Base-by-base conservation (phyloP, 1,284 basidiomycete species). In the Amylostereum chailletii region DNA sequence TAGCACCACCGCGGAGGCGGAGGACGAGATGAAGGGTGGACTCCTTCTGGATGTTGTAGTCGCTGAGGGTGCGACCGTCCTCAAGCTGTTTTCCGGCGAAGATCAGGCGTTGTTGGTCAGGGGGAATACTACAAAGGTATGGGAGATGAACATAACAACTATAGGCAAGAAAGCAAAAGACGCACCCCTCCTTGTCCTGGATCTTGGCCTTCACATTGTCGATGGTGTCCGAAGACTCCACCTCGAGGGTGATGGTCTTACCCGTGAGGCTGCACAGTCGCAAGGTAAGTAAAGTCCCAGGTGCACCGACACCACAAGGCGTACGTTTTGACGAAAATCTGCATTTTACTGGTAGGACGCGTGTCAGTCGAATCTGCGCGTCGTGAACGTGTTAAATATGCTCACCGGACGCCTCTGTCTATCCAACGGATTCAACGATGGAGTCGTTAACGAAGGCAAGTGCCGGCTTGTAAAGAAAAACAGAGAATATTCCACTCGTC, bases 71-170 rank as follows among this genome's bases (percentile, higher is more conserved):
- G 66, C 89, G 86, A 54, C 89, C 91, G 70, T 94, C 91, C 75
- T 94, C 91, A 58, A 98, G 87, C 75, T 98, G 94, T 78, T 97
- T 97, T 62, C 94, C 94, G 49, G 94, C 94, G 65, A 97, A 98
- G 77, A 97, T 97, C 68, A 98, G 72, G 60, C 94, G 92, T 70
- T 97, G 94, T 72, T 97, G 93, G 75, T 96, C 94, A 60, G 91
- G 91, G 52, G 91, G 90, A 55, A 94, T 94, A 33, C 91, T 90
- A 52, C 34, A 51, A 33, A 46, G 7, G 29, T 9, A 36, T 51
- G 36, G 60, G 49, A 7, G 56, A 37, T n/a, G 30, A 11, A 30
- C 10, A 32, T 51, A 31, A 34, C 37, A 39, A 3, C 19, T 11
- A 27, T 2, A 30, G 30, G 2, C 5, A 34, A 42, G n/a, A 42